Conservation (phyloP, 2,329 filamentous ascomycete genomes). For the Tolypocladium tundrense region DNA sequence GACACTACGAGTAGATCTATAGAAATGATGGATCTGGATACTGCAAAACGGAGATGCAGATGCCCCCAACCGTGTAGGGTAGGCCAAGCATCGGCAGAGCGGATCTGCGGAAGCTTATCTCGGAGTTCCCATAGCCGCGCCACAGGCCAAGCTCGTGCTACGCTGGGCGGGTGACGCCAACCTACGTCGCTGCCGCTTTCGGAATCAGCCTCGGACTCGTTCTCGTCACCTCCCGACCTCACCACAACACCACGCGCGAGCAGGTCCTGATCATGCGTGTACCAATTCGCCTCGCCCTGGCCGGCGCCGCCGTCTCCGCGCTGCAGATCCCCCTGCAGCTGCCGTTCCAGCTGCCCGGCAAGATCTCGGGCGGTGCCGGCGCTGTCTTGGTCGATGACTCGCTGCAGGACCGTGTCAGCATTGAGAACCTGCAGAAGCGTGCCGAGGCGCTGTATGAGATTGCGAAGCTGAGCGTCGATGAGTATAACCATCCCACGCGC, state of each 20-base stretch:
- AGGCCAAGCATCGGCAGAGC: not conserved
- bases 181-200: not conserved
- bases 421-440: constrained; percentile 44
- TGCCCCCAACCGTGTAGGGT: not conserved
- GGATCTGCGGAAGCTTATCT: not conserved
- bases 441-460: constrained; percentile 53
- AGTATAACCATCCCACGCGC: constrained; percentile 59
- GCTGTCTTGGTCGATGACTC: constrained; percentile 35
- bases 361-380: not conserved
- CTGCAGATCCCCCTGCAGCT: constrained; percentile 1
- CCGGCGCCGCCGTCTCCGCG: not conserved
- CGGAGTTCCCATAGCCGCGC: not conserved
- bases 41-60: too few relatives aligned
- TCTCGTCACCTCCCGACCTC: not conserved
- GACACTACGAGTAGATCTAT: too few relatives aligned
- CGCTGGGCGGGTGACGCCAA: not conserved
- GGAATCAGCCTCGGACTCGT: not conserved
- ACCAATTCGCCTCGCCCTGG: not conserved
- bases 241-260: not conserved
- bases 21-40: too few relatives aligned
- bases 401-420: constrained; percentile 46
- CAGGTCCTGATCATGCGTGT: not conserved
- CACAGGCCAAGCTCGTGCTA: not conserved
- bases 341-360: not conserved
- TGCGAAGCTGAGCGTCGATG: constrained; percentile 45